Evolutionary conservation across 164 flowering plant species (phyloP).

Genomic region (Sedum album): DNA sequence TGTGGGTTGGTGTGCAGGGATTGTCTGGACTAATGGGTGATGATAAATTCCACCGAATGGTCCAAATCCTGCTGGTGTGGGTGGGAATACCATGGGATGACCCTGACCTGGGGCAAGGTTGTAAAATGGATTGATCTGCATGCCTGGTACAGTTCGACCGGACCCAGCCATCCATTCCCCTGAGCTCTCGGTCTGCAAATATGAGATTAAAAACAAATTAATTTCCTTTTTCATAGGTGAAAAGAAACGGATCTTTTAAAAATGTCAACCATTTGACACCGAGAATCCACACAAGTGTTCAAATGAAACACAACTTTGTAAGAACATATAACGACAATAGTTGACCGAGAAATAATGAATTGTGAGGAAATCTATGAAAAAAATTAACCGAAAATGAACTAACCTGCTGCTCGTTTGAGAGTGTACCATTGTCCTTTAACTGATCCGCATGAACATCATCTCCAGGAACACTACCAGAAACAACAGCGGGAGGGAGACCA

Average conservation of each 20-base stretch:
- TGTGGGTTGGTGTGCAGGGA: neutral
- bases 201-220: neutral
- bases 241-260: no score
- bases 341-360: neutral
- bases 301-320: no score
- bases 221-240: neutral
- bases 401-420: constrained; percentile 35
- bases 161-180: constrained; percentile 1
- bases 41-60: neutral
- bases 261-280: neutral
- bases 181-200: neutral
- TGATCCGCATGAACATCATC: constrained; percentile 32
- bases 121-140: constrained; percentile 8
- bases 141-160: neutral
- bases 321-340: no score
- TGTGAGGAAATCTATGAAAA: neutral
- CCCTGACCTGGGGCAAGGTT: constrained; percentile 1
- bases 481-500: constrained; percentile 20
- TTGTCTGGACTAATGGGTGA: constrained; percentile 1
- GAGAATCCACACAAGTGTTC: neutral
- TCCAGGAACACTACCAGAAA: constrained; percentile 22
- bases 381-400: neutral
- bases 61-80: neutral
- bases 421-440: constrained; percentile 33
- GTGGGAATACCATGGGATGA: constrained; percentile 4